A percentile compares a stretch with the other conserved stretches of the same genome.
Conservation (phyloP, 2,329 filamentous ascomycete genomes). For the Dactylonectria macrodidyma region DNA sequence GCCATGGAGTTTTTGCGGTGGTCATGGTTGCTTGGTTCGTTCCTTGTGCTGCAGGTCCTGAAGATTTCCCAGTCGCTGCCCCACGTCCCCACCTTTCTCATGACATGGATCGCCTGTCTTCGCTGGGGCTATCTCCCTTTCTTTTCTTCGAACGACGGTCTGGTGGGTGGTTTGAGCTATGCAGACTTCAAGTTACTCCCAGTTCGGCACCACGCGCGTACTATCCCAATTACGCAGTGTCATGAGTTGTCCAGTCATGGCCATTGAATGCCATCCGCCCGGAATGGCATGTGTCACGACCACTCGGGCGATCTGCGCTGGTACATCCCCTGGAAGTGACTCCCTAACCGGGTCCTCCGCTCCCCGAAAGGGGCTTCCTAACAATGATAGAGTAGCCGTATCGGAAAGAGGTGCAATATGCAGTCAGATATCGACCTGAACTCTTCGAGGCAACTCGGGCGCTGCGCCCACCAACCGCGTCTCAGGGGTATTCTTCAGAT, state of each 20-base stretch:
- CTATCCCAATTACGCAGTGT: constrained; percentile 2
- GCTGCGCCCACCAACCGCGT: not conserved
- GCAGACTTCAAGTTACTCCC: constrained; percentile 2
- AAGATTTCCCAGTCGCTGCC: not conserved
- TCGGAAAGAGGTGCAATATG: not conserved
- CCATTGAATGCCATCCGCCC: not conserved
- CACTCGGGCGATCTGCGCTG: not conserved
- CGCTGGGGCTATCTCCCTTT: constrained; percentile 1
- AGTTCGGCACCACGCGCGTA: constrained; percentile 3
- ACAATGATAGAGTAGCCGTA: not conserved
- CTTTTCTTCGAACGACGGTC: not conserved
- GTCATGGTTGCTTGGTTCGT: not conserved
- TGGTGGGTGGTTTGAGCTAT: not conserved
- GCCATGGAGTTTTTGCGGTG: not conserved
- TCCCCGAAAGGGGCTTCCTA: not conserved
- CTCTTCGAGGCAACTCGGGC: not conserved
- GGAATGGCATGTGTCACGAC: not conserved
- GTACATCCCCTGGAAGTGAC: not conserved
- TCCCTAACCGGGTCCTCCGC: not conserved
- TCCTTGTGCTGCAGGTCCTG: not conserved
- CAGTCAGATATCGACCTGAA: not conserved
- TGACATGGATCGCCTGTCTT: not conserved
- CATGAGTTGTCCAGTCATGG: not conserved
- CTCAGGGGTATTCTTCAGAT: constrained; percentile 26
- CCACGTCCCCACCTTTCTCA: constrained; percentile 1